Conservation (phyloP, 1,284 basidiomycete genomes). For the Chondrostereum purpureum region DNA sequence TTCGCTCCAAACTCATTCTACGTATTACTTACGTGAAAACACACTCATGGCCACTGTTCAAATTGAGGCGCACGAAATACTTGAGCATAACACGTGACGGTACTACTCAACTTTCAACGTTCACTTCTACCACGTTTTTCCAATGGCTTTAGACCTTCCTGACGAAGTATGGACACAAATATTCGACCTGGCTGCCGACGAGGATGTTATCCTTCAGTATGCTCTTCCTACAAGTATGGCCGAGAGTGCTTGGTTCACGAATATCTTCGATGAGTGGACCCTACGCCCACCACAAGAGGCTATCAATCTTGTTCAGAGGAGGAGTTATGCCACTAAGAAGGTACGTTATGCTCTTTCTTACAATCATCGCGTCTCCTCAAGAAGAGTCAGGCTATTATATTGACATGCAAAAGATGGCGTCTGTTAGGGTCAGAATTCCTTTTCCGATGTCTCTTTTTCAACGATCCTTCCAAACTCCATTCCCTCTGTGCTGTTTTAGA, state of each 20-base stretch:
- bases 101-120: constrained; percentile 17
- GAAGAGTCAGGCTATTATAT: constrained; percentile 50
- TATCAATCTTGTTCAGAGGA: constrained; percentile 45
- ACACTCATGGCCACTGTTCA: no score
- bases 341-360: no score
- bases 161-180: constrained; percentile 63
- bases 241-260: constrained; percentile 54
- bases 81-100: no score
- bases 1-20: no score
- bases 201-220: constrained; percentile 53
- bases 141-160: constrained; percentile 51
- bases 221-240: constrained; percentile 52
- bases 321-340: constrained; percentile 60
- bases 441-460: constrained; percentile 59
- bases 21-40: no score
- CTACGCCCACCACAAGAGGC: constrained; percentile 52
- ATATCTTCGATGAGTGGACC: constrained; percentile 41
- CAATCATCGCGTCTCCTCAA: no score
- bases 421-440: constrained; percentile 53
- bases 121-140: background rate
- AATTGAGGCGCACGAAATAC: no score
- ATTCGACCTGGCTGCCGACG: constrained; percentile 61
- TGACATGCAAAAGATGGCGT: constrained; percentile 50
- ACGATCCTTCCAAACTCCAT: constrained; percentile 43
- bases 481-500: constrained; percentile 42